These are phyloP conservation scores for Pseudognaphalium luteoalbum DNA, from an alignment of 129 eudicot genomes.

Conservation along the genomic window DNA sequence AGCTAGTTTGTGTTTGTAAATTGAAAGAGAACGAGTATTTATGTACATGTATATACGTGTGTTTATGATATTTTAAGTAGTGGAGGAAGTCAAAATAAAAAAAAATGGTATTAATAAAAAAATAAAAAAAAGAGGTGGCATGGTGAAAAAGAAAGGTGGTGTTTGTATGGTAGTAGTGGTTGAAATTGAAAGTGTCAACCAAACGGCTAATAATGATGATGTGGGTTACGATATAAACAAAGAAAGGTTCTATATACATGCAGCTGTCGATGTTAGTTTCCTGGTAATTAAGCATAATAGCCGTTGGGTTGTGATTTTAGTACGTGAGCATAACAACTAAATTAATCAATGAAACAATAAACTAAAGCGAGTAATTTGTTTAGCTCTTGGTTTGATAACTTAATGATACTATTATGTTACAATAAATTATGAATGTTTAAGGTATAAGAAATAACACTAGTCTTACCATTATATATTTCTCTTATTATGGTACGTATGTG, in stretches of 20 bases:
- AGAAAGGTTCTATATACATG: constrained; percentile 13
- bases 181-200: constrained; percentile 43
- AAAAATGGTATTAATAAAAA: no score
- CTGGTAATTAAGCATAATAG: constrained; percentile 32
- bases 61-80: constrained; percentile 19
- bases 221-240: constrained; percentile 11
- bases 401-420: no score
- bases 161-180: constrained; percentile 37
- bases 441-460: no score
- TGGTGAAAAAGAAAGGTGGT: constrained; percentile 26
- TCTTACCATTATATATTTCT: no score
- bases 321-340: background rate
- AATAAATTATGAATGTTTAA: no score
- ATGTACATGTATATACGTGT: background rate
- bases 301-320: constrained; percentile 37
- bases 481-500: no score
- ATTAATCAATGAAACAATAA: no score
- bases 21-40: background rate
- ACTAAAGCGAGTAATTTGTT: no score
- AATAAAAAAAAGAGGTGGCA: background rate
- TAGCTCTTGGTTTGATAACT: no score
- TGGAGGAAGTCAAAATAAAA: constrained; percentile 42
- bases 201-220: constrained; percentile 46
- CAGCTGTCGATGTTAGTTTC: constrained; percentile 31
- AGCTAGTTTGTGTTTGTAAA: constrained; percentile 7